Conservation (phyloP, 169 alveolate species). For the Eimeria necatrix region DNA sequence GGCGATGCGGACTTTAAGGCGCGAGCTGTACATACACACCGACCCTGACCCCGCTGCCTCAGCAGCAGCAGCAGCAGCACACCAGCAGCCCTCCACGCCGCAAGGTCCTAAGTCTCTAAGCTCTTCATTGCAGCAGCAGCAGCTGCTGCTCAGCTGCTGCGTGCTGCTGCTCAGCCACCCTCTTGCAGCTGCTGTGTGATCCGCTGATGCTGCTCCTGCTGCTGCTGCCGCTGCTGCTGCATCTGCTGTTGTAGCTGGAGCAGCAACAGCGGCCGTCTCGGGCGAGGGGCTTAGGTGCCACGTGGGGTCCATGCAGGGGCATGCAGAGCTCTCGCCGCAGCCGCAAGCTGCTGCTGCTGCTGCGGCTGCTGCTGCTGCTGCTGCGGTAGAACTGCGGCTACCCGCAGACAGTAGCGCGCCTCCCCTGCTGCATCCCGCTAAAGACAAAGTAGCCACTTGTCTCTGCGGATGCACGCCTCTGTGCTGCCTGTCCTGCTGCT, state of each 20-base stretch:
- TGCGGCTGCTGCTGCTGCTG: conserved; percentile 33
- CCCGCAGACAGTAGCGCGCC: conserved; percentile 22
- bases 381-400: conserved; percentile 57
- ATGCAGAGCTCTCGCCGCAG: conserved; percentile 27
- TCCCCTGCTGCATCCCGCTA: neutral
- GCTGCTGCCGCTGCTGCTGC: conserved; percentile 38
- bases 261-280: conserved; percentile 6
- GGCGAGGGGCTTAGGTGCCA: neutral
- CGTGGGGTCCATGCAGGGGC: neutral
- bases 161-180: conserved; percentile 4
- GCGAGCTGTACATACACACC: conserved; percentile 44
- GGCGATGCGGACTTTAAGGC: conserved; percentile 22
- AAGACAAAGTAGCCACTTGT: neutral
- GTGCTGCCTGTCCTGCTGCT: neutral
- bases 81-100: conserved; percentile 47
- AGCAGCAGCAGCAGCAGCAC: conserved; percentile 52
- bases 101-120: conserved; percentile 56
- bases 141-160: conserved; percentile 51
- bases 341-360: conserved; percentile 1
- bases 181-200: conserved; percentile 20
- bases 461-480: neutral
- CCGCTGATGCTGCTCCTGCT: neutral
- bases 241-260: neutral
- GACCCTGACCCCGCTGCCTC: conserved; percentile 18
- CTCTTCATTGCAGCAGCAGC: conserved; percentile 61